phyloP scores from a whole-genome alignment of 345 rosid species.

The Lenwebbia sp. region DNA sequence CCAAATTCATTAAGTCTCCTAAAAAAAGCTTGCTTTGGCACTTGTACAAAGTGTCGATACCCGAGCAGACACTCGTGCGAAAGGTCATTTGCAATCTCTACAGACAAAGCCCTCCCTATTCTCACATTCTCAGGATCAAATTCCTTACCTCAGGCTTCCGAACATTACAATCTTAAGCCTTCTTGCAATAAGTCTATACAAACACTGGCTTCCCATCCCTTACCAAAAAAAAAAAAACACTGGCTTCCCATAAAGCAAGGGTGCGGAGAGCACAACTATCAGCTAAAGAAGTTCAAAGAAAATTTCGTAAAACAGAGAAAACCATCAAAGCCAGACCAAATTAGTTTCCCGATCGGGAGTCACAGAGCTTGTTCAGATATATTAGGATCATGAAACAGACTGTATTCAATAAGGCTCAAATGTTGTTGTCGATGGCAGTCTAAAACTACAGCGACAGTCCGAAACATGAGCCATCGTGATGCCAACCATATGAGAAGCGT shows the following conservation, averaged over 20 bases:
- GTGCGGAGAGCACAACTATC: not conserved
- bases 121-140: not conserved
- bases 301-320: not conserved
- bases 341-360: not conserved
- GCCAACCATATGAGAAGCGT: not conserved
- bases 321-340: not conserved
- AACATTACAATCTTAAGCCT: not conserved
- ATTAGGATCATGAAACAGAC: not conserved
- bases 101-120: not conserved
- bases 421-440: not conserved
- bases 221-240: too few species aligned
- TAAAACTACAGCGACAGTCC: not conserved
- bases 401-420: not conserved
- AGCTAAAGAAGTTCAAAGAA: not conserved
- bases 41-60: not conserved
- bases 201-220: not conserved
- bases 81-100: not conserved
- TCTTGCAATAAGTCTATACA: not conserved
- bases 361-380: not conserved
- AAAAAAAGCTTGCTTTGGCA: not conserved
- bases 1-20: not conserved
- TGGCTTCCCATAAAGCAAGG: not conserved
- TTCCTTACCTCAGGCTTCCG: not conserved
- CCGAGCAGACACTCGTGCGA: not conserved
- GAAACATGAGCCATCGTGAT: not conserved